phyloP scores from a whole-genome alignment of 1,284 basidiomycete genomes.

The Wallemia ichthyophaga region DNA sequence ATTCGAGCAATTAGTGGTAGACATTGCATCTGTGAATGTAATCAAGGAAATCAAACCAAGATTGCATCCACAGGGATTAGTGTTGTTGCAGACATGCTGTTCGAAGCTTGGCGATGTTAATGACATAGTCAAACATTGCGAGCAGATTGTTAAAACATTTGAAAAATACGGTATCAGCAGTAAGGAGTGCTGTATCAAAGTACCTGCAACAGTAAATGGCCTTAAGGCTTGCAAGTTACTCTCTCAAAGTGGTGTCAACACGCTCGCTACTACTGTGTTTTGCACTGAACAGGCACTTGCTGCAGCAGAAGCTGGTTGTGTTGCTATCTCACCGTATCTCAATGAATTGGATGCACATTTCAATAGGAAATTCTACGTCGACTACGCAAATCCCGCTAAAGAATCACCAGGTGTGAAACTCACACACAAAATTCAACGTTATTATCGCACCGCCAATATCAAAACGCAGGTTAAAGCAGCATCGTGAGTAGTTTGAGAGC shows the following conservation, averaged over 20 bases:
- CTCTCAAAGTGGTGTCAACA: neutral
- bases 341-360: neutral
- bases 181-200: neutral
- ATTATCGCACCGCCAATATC: neutral
- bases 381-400: neutral
- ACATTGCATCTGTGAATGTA: neutral
- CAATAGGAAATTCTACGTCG: neutral
- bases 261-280: neutral
- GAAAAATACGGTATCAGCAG: neutral
- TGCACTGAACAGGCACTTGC: neutral
- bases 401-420: neutral
- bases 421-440: neutral
- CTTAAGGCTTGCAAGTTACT: neutral
- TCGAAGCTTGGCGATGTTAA: neutral
- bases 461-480: neutral
- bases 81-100: neutral
- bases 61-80: neutral
- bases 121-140: neutral
- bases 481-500: neutral
- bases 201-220: neutral
- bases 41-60: neutral
- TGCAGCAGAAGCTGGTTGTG: neutral
- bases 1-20: neutral
- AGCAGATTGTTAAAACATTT: neutral
- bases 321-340: neutral